Evolutionary conservation across 495 filamentous ascomycete species (phyloP).

Genomic region (Annulohypoxylon bovei): DNA sequence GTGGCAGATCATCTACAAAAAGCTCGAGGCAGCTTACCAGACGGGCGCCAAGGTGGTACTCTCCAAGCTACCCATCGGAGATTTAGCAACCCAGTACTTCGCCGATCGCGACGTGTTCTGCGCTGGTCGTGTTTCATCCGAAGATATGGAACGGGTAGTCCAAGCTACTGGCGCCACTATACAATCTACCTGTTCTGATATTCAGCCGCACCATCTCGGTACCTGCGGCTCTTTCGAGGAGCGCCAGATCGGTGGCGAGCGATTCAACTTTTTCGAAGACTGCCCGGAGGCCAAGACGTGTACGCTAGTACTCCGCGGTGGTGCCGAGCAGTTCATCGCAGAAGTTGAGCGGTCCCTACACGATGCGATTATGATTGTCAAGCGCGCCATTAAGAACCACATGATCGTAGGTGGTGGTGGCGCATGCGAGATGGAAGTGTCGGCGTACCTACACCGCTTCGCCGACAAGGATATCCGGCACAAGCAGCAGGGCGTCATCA

Average conservation of each 20-base stretch:
- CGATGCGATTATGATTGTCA: slow-evolving; percentile 99
- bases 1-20: slow-evolving; percentile 99
- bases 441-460: slow-evolving; percentile 87
- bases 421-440: slow-evolving; percentile 96
- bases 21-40: slow-evolving; percentile 91
- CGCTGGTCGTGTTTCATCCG: slow-evolving; percentile 89
- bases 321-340: slow-evolving; percentile 98
- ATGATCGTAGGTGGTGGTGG: slow-evolving; percentile 96
- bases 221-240: slow-evolving; percentile 93
- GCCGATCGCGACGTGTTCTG: slow-evolving; percentile 99
- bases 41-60: slow-evolving; percentile 97
- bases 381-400: slow-evolving; percentile 92
- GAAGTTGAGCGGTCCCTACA: slow-evolving; percentile 97
- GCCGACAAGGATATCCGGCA: slow-evolving; percentile 91
- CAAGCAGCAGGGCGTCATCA: slow-evolving; percentile 97
- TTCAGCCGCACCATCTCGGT: slow-evolving; percentile 86
- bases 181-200: slow-evolving; percentile 97
- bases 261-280: slow-evolving; percentile 97
- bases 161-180: slow-evolving; percentile 92
- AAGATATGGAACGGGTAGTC: slow-evolving; percentile 95
- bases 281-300: slow-evolving; percentile 96
- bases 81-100: slow-evolving; percentile 97
- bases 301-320: slow-evolving; percentile 92
- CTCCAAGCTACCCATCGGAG: slow-evolving; percentile 96
- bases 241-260: slow-evolving; percentile 95